These are phyloP conservation scores for Salix udensis DNA, from an alignment of 345 rosid genomes.

Conservation along the genomic window DNA sequence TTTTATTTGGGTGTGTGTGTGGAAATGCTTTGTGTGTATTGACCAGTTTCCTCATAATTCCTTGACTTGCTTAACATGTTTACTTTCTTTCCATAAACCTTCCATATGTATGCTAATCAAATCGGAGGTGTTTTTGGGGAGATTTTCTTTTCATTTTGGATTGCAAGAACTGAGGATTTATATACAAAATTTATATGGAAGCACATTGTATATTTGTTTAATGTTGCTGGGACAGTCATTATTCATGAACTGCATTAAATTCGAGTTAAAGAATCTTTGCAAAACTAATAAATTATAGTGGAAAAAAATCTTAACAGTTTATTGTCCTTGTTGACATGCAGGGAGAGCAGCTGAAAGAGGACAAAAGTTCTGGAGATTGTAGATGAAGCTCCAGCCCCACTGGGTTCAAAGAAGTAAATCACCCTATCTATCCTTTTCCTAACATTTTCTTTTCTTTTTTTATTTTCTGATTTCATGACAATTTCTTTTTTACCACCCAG, in stretches of 20 bases:
- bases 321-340: constrained; percentile 21
- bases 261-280: not conserved
- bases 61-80: not conserved
- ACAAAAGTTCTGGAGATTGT: constrained; percentile 43
- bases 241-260: not conserved
- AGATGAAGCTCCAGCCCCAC: constrained; percentile 44
- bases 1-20: not conserved
- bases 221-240: not conserved
- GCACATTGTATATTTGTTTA: not conserved
- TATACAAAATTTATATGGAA: not conserved
- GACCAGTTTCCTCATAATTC: not conserved
- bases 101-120: not conserved
- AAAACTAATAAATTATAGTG: not conserved
- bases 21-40: not conserved
- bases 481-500: constrained; percentile 13
- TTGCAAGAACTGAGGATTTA: not conserved
- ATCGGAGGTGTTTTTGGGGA: not conserved
- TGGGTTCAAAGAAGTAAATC: constrained; percentile 42
- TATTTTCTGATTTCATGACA: constrained; percentile 9
- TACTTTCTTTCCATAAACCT: not conserved
- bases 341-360: constrained; percentile 85
- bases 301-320: not conserved
- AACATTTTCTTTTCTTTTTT: not conserved
- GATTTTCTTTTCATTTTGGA: not conserved
- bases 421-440: not conserved